These are phyloP conservation scores for Chlamydomonas sp. DNA, from an alignment of 139 green algal species.

Conservation along the genomic window DNA sequence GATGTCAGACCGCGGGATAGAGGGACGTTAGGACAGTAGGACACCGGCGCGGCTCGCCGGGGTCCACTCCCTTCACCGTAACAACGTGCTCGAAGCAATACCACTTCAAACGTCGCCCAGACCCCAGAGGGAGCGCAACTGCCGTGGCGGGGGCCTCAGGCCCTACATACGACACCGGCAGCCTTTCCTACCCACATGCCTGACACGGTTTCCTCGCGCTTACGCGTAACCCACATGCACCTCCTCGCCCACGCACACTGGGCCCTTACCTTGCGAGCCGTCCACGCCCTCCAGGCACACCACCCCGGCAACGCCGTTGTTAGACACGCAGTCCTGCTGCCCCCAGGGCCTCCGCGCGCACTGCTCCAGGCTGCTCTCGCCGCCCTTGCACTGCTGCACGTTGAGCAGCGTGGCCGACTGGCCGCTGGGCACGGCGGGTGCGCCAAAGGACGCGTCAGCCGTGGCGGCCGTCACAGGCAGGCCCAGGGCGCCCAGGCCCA, in stretches of 20 bases:
- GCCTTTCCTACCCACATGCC: too few species aligned
- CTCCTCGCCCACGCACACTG: too few species aligned
- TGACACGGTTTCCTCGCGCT: too few species aligned
- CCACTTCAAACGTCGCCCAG: too few species aligned
- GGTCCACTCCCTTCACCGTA: too few species aligned
- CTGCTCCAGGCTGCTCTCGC: not conserved
- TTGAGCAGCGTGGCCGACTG: not conserved
- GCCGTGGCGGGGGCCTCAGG: too few species aligned
- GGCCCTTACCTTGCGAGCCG: too few species aligned
- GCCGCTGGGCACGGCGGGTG: not conserved
- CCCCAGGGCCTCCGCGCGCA: constrained; percentile 1
- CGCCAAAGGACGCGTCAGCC: not conserved
- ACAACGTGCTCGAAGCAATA: too few species aligned
- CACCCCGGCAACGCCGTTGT: constrained; percentile 2
- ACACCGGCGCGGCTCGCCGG: too few species aligned
- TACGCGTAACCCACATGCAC: too few species aligned
- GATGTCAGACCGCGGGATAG: not conserved
- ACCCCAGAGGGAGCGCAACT: too few species aligned
- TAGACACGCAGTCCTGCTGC: not conserved
- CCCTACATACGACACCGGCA: too few species aligned
- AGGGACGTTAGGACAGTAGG: not conserved
- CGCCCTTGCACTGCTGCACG: not conserved
- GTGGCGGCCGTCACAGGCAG: not conserved
- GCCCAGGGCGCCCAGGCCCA: constrained; percentile 4
- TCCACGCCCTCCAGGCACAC: not conserved